phyloP scores from a whole-genome alignment of 2,329 filamentous ascomycete species.

The Aspergillus sp. region DNA sequence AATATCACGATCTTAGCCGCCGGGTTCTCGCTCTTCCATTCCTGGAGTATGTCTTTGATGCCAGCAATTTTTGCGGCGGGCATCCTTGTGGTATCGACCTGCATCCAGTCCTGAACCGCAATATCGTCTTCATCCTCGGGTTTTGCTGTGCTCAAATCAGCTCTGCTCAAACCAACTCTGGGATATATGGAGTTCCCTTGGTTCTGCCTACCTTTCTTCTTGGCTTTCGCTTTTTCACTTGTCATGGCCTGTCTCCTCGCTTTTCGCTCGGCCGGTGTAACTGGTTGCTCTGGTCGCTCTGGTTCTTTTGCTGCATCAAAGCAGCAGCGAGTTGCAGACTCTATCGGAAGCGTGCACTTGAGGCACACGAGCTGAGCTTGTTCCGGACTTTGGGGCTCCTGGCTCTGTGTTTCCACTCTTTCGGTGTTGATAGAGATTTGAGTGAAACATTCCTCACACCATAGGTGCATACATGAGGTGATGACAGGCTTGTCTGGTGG shows the following conservation, averaged over 20 bases:
- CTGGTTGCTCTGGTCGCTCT: not conserved
- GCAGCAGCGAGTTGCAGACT: conserved; percentile 20
- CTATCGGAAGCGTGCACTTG: conserved; percentile 20
- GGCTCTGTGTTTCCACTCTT: not conserved
- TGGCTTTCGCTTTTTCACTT: not conserved
- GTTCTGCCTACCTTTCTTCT: conserved; percentile 8
- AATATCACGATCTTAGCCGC: conserved; percentile 64
- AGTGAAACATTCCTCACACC: conserved; percentile 56
- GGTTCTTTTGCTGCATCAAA: conserved; percentile 12
- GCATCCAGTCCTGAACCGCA: conserved; percentile 33
- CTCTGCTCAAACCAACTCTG: not conserved
- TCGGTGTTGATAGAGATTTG: conserved; percentile 3
- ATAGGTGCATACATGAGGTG: conserved; percentile 60
- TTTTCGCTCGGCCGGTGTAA: not conserved
- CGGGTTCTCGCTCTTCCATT: conserved; percentile 50
- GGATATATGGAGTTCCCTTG: not conserved
- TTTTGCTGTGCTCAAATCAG: not conserved
- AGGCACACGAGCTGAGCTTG: conserved; percentile 32
- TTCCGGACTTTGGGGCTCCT: conserved; percentile 22
- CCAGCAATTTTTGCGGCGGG: conserved; percentile 47
- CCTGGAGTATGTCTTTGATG: conserved; percentile 39
- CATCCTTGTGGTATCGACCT: conserved; percentile 29
- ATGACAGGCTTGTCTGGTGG: conserved; percentile 47
- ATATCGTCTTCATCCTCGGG: conserved; percentile 27
- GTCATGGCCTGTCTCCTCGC: conserved; percentile 7